These are phyloP conservation scores for Puccinia sorghi DNA, from an alignment of 1,284 basidiomycete genomes.

Conservation along the genomic window DNA sequence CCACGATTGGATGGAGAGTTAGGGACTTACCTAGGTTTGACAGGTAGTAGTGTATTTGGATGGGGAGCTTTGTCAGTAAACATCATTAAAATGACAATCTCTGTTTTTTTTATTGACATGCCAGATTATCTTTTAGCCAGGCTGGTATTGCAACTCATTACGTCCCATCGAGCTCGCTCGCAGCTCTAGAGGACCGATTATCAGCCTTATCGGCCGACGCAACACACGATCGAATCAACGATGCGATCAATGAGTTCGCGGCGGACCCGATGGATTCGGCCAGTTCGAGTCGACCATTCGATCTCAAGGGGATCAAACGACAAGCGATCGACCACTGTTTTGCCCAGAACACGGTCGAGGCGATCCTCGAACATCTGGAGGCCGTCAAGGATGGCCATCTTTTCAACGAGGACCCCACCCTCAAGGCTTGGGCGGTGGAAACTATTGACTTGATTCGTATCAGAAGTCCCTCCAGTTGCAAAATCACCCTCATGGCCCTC, in stretches of 20 bases:
- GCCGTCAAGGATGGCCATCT: slow-evolving; percentile 59
- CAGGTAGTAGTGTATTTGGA: slow-evolving; percentile 72
- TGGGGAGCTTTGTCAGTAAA: slow-evolving; percentile 75
- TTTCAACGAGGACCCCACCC: slow-evolving; percentile 61
- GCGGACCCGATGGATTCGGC: slow-evolving; percentile 60
- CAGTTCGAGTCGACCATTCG: slow-evolving; percentile 26
- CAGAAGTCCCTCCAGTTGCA: slow-evolving; percentile 85
- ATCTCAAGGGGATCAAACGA: slow-evolving; percentile 68
- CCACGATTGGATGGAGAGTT: slow-evolving; percentile 85
- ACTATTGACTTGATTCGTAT: slow-evolving; percentile 68
- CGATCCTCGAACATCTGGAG: slow-evolving; percentile 68
- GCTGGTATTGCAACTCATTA: slow-evolving; percentile 89
- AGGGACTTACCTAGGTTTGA: slow-evolving; percentile 91
- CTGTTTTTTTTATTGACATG: no score
- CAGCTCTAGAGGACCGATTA: slow-evolving; percentile 64
- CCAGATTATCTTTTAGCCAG: slow-evolving; percentile 64
- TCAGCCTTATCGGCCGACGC: slow-evolving; percentile 59
- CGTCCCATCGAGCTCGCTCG: slow-evolving; percentile 73
- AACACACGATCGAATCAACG: slow-evolving; percentile 62
- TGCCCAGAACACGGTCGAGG: slow-evolving; percentile 67
- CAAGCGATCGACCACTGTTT: slow-evolving; percentile 78
- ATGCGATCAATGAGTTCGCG: slow-evolving; percentile 70
- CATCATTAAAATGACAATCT: neutral
- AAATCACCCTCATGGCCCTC: slow-evolving; percentile 76
- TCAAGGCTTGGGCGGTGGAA: slow-evolving; percentile 69